phyloP scores from a whole-genome alignment of 202 grass and related monocot genomes.

The Zoysia matrella region DNA sequence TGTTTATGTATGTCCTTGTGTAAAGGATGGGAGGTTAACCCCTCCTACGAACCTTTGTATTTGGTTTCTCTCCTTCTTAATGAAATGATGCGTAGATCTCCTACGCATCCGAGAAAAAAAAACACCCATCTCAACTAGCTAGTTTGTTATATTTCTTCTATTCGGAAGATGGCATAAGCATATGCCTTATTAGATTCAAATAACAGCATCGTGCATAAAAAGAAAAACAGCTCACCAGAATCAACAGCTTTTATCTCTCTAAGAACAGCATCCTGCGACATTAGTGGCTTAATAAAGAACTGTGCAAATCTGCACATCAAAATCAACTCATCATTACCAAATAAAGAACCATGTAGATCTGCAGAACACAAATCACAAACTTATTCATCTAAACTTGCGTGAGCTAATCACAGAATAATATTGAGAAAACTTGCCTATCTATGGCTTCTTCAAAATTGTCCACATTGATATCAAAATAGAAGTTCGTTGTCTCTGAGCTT shows the following conservation, averaged over 20 bases:
- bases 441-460: conserved; percentile 88
- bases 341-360: conserved; percentile 40
- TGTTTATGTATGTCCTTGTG: no score
- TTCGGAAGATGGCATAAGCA: background rate
- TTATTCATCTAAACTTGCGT: conserved; percentile 1
- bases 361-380: conserved; percentile 10
- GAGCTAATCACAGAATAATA: conserved; percentile 32
- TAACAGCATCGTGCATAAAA: conserved; percentile 15
- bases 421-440: conserved; percentile 64
- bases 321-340: conserved; percentile 35
- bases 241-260: conserved; percentile 99
- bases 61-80: no score
- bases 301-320: conserved; percentile 80
- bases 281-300: conserved; percentile 94
- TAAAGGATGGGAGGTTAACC: no score
- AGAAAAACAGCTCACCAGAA: conserved; percentile 63
- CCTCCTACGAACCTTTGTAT: no score
- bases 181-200: conserved; percentile 26
- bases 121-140: background rate
- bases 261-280: conserved; percentile 92
- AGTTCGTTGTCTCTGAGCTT: conserved; percentile 78
- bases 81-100: no score
- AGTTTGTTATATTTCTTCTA: background rate
- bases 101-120: no score
- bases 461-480: conserved; percentile 88